phyloP scores from a whole-genome alignment of 495 filamentous ascomycete genomes.

The Aspergillus coremiiformis region DNA sequence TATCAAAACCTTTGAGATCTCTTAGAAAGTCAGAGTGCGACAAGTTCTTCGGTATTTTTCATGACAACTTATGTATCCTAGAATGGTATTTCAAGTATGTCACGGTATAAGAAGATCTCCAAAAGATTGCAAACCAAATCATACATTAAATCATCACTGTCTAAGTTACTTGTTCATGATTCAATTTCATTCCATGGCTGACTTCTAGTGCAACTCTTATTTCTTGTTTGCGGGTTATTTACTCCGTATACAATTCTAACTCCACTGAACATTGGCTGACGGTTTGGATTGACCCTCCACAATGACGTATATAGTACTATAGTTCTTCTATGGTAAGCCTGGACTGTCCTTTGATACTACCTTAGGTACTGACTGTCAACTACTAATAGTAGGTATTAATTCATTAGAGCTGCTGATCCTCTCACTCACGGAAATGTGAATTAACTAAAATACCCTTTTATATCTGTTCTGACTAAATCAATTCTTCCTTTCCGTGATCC shows the following conservation, averaged over 20 bases:
- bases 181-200: not conserved
- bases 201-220: not conserved
- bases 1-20: too few relatives aligned
- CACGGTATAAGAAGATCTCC: too few relatives aligned
- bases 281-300: not conserved
- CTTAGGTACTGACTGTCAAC: too few relatives aligned
- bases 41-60: too few relatives aligned
- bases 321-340: not conserved
- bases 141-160: too few relatives aligned
- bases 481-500: not conserved
- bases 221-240: not conserved
- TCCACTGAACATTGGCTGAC: conserved; percentile 1
- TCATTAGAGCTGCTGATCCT: not conserved
- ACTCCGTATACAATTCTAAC: not conserved
- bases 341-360: too few relatives aligned
- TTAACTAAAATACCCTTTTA: not conserved
- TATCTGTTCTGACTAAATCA: not conserved
- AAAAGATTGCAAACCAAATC: too few relatives aligned
- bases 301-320: conserved; percentile 17
- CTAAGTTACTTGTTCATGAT: too few relatives aligned
- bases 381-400: conserved; percentile 3
- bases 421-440: not conserved
- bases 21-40: too few relatives aligned
- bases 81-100: too few relatives aligned
- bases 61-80: too few relatives aligned